Percentiles rank a stretch among this genome's conserved stretches.
These are phyloP conservation scores for Neonectria punicea DNA, from an alignment of 2,329 filamentous ascomycete genomes.

Conservation along the genomic window DNA sequence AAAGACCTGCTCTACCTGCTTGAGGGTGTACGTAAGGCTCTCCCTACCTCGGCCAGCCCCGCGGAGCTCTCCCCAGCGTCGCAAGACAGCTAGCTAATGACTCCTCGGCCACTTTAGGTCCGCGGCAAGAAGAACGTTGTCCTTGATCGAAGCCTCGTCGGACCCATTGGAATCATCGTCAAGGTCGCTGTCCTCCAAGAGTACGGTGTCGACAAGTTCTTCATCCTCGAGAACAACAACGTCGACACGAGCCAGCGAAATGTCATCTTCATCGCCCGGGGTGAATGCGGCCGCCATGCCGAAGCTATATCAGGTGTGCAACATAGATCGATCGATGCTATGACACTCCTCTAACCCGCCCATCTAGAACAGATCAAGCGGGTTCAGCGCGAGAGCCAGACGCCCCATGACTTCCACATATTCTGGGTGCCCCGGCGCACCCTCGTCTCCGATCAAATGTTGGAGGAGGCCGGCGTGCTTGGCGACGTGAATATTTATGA, in stretches of 20 bases:
- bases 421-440: constrained; percentile 96
- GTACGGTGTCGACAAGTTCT: constrained; percentile 97
- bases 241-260: constrained; percentile 94
- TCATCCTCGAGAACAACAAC: constrained; percentile 95
- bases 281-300: constrained; percentile 86
- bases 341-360: constrained; percentile 43
- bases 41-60: constrained; percentile 38
- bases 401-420: constrained; percentile 94
- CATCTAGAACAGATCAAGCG: constrained; percentile 87
- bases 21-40: constrained; percentile 82
- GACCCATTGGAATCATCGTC: constrained; percentile 88
- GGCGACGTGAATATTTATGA: constrained; percentile 92
- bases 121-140: constrained; percentile 99
- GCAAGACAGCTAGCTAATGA: constrained; percentile 31
- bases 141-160: constrained; percentile 89
- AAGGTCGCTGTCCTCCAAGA: constrained; percentile 96
- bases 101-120: constrained; percentile 68
- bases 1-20: constrained; percentile 91
- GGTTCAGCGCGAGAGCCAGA: constrained; percentile 86
- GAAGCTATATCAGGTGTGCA: constrained; percentile 86
- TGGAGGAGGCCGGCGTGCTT: constrained; percentile 92
- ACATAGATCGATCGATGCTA: neutral
- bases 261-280: constrained; percentile 91
- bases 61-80: constrained; percentile 22
- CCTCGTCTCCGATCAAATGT: constrained; percentile 86